Base-by-base conservation (phyloP, 2,329 filamentous ascomycete genomes). In the Aspergillus pseudotamarii region DNA sequence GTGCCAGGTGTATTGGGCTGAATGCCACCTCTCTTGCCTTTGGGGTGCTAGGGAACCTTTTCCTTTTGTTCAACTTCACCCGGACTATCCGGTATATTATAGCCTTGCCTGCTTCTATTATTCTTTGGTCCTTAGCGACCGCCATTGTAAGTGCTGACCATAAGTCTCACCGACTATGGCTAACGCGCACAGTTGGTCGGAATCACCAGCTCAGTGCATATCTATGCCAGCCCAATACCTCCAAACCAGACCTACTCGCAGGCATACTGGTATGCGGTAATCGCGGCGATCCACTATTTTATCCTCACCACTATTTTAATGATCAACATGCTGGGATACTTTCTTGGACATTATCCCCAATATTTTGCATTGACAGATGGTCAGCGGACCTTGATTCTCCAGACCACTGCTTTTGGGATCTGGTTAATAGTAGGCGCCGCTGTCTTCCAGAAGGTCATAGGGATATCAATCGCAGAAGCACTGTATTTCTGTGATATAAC, bases 61-160 rank as follows among this genome's bases (percentile, higher is more conserved):
- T 93, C 65, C 84, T 97, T 1, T 83, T 97, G 0, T 86, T 95
- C 68, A 97, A 97, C 78, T 97, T 97, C 84, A 91, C 93, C 0
- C 86, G 88, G 61, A 84, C 89, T 6, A 85, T 97, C 8, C 87
- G 92, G 57, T 97, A 96, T 74, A 89, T 89, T 21, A 83, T 96
- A 45, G 92, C 93, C 1, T 86, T 96, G 64, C 93, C 94, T 0
- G 83, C 92, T 26, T 96, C 93, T 0, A 96, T 97, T 63, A 76
- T 91, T 9, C 86, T 92, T 63, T 97, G 94, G 93, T 86, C 86
- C 68, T 66, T 88, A 12, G 85, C 88, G 1, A 86, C 86, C 0
- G 84, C 80, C 0, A 84, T 91, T 64, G 81, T 86, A 72, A 78
- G 82, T 76, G 14, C 1, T 34, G 8, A 16, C 16, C n/a, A 16